Evolutionary conservation across 306 rosid species (phyloP).

Genomic region (Parietaria judaica): DNA sequence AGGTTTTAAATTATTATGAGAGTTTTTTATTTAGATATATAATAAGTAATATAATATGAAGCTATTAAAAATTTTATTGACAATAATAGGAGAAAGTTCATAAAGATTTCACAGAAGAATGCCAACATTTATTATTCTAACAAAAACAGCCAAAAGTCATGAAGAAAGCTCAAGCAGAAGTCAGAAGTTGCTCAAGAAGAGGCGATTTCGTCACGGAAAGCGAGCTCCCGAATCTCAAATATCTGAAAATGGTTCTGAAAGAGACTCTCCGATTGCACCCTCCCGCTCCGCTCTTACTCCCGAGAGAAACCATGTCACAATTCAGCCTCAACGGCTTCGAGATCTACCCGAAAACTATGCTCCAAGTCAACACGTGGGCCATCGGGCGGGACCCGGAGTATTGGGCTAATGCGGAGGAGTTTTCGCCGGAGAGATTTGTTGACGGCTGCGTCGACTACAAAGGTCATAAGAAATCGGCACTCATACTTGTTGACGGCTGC

Average conservation of each 20-base stretch:
- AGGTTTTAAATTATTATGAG: too few species aligned
- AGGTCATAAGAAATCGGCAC: slow-evolving; percentile 30
- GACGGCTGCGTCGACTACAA: slow-evolving; percentile 18
- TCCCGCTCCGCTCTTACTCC: slow-evolving; percentile 27
- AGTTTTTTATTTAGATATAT: too few species aligned
- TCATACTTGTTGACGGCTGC: slow-evolving; percentile 19
- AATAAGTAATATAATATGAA: too few species aligned
- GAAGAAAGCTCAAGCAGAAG: slow-evolving; percentile 32
- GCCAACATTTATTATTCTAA: too few species aligned
- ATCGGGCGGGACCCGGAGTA: slow-evolving; percentile 31
- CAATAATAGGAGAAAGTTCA: too few species aligned
- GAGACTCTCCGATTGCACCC: slow-evolving; percentile 45
- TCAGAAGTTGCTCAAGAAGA: slow-evolving; percentile 10
- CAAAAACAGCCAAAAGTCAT: slow-evolving; percentile 23
- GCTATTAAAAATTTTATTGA: too few species aligned
- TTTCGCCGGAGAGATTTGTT: slow-evolving; percentile 29
- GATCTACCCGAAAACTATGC: slow-evolving; percentile 16
- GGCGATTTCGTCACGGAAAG: slow-evolving; percentile 16
- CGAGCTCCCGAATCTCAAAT: slow-evolving; percentile 20
- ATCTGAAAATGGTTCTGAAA: slow-evolving; percentile 33
- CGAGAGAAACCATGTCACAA: slow-evolving; percentile 28
- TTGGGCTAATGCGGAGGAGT: slow-evolving; percentile 28
- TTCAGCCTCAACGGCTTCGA: slow-evolving; percentile 25
- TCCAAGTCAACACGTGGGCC: slow-evolving; percentile 30
- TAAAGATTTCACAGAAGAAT: too few species aligned